Evolutionary conservation across 225 moss, liverwort and hornwort species (phyloP).

Genomic region (Ulota crispa): DNA sequence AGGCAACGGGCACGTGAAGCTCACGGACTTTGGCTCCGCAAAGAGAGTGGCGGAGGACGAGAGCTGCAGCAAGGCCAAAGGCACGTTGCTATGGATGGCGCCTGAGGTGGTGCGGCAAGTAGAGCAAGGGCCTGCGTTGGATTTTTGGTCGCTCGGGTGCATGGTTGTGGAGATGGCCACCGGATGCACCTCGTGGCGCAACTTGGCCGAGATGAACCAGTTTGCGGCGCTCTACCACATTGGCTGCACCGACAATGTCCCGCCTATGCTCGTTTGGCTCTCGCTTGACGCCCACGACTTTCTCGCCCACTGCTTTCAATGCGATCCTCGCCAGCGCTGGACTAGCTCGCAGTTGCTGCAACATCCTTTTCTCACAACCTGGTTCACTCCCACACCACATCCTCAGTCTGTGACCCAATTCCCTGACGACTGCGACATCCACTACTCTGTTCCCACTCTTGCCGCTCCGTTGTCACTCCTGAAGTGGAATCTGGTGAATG

Average conservation of each 20-base stretch:
- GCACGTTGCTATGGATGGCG: constrained; percentile 89
- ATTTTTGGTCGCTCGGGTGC: constrained; percentile 90
- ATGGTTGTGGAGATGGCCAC: constrained; percentile 89
- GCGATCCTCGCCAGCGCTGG: constrained; percentile 4
- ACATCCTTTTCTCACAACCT: not conserved
- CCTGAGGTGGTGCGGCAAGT: constrained; percentile 68
- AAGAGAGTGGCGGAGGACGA: constrained; percentile 40
- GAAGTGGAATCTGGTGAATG: not conserved
- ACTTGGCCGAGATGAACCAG: constrained; percentile 50
- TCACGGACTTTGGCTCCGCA: constrained; percentile 83
- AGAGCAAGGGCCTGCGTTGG: constrained; percentile 72
- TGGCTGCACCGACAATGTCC: constrained; percentile 65
- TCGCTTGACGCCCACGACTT: constrained; percentile 8
- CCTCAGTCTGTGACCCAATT: not conserved
- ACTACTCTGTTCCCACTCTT: not conserved
- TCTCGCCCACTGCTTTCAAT: not conserved
- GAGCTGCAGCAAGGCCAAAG: constrained; percentile 37
- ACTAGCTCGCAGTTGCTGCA: not conserved
- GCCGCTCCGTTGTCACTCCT: not conserved
- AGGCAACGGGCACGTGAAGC: constrained; percentile 73
- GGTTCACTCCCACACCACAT: not conserved
- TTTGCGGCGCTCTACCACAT: constrained; percentile 80
- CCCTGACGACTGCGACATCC: not conserved
- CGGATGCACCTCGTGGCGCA: constrained; percentile 75
- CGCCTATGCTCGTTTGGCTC: constrained; percentile 56